phyloP scores from a whole-genome alignment of 2,329 filamentous ascomycete genomes.

The Incumbomyces lentus region DNA sequence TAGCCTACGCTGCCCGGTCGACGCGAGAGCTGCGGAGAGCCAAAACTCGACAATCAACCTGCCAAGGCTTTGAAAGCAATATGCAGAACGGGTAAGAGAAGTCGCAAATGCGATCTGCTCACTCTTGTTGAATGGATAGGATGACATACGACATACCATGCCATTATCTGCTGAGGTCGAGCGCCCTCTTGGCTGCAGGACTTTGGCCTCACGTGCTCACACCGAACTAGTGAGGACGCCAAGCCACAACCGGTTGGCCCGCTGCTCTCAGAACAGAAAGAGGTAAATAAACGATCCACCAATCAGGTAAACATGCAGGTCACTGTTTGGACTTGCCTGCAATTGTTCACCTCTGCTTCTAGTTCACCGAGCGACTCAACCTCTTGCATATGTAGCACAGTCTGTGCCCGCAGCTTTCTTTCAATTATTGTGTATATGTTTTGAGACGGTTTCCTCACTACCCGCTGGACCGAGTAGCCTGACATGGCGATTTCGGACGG shows the following conservation, averaged over 20 bases:
- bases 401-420: not conserved
- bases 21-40: no score
- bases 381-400: not conserved
- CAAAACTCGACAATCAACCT: no score
- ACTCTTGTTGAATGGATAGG: no score
- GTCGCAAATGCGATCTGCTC: no score
- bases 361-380: no score
- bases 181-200: not conserved
- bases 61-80: no score
- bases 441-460: not conserved
- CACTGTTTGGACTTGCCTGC: not conserved
- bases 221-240: not conserved
- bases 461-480: not conserved
- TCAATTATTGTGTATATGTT: not conserved
- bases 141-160: no score
- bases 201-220: not conserved
- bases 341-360: not conserved
- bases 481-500: slow-evolving; percentile 26
- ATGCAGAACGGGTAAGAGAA: no score
- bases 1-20: no score
- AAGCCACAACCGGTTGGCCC: no score
- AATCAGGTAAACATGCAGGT: slow-evolving; percentile 1
- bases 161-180: no score
- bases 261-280: not conserved
- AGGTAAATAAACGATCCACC: slow-evolving; percentile 1